Conservation (phyloP, 371 early-diverging fungal genomes). For the Modicella reniformis region DNA sequence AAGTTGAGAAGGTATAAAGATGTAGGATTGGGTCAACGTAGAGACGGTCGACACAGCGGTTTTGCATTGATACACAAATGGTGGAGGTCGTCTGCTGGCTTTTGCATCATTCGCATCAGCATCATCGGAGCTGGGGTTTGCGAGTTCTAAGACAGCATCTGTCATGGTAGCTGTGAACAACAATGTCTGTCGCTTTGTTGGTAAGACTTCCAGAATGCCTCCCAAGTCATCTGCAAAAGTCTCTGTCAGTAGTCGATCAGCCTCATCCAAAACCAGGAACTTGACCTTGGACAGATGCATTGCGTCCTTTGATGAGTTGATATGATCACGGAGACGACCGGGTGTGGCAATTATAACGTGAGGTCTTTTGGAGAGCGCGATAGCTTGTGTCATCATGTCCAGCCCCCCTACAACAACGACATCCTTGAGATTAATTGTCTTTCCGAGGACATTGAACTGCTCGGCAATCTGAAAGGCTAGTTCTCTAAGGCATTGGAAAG, state of each 20-base stretch:
- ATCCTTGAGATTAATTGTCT: slow-evolving; percentile 85
- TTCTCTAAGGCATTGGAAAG: slow-evolving; percentile 68
- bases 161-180: slow-evolving; percentile 98
- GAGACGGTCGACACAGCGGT: slow-evolving; percentile 83
- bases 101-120: slow-evolving; percentile 23
- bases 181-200: slow-evolving; percentile 88
- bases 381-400: slow-evolving; percentile 92
- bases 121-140: slow-evolving; percentile 42
- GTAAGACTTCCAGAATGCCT: slow-evolving; percentile 80
- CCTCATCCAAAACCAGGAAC: slow-evolving; percentile 96
- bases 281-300: slow-evolving; percentile 60
- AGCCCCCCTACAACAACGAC: slow-evolving; percentile 96
- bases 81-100: slow-evolving; percentile 54
- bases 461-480: slow-evolving; percentile 97
- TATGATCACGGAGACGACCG: slow-evolving; percentile 94
- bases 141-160: slow-evolving; percentile 74
- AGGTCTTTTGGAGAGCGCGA: slow-evolving; percentile 87
- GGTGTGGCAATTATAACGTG: slow-evolving; percentile 98
- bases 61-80: slow-evolving; percentile 86
- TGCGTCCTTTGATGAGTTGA: slow-evolving; percentile 61
- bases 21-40: slow-evolving; percentile 88
- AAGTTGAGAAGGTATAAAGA: slow-evolving; percentile 94
- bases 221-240: slow-evolving; percentile 89
- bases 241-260: slow-evolving; percentile 88
- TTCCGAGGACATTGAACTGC: slow-evolving; percentile 92